Evolutionary conservation across 75 land plant genomes (phyloP).

Genomic region (Pseudotsuga menziesii): DNA sequence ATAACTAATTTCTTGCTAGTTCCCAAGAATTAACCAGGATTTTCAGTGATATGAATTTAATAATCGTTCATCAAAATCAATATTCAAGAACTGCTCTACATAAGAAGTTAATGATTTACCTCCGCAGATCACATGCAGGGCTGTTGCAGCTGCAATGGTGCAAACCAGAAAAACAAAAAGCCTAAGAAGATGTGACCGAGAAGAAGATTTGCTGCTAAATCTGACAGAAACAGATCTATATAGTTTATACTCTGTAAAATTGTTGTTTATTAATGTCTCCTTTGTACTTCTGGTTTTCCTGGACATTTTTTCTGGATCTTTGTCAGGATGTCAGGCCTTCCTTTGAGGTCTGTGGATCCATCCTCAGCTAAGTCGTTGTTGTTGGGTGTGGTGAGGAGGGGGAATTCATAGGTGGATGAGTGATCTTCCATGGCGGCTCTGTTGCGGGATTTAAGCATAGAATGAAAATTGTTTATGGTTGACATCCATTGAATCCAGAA

Average conservation of each 20-base stretch:
- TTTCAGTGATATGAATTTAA: background rate
- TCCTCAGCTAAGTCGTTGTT: too few species aligned
- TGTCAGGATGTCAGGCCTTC: too few species aligned
- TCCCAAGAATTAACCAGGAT: background rate
- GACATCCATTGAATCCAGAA: too few species aligned
- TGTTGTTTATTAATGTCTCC: too few species aligned
- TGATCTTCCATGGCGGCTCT: too few species aligned
- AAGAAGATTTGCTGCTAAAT: background rate
- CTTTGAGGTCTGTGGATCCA: too few species aligned
- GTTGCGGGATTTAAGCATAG: too few species aligned
- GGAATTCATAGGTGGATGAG: too few species aligned
- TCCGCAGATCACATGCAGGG: background rate
- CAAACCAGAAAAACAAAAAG: background rate
- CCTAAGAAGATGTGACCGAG: background rate
- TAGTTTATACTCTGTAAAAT: too few species aligned
- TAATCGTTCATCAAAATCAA: background rate
- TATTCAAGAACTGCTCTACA: background rate
- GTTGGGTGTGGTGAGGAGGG: too few species aligned
- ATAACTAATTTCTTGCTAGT: background rate
- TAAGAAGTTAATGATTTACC: background rate
- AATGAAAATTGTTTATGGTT: too few species aligned
- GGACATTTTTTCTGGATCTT: background rate
- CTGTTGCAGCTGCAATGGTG: background rate
- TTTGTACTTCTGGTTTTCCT: background rate
- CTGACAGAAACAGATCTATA: background rate